Conservation (phyloP, 2,329 filamentous ascomycete genomes). For the Coniochaeta ligniaria region DNA sequence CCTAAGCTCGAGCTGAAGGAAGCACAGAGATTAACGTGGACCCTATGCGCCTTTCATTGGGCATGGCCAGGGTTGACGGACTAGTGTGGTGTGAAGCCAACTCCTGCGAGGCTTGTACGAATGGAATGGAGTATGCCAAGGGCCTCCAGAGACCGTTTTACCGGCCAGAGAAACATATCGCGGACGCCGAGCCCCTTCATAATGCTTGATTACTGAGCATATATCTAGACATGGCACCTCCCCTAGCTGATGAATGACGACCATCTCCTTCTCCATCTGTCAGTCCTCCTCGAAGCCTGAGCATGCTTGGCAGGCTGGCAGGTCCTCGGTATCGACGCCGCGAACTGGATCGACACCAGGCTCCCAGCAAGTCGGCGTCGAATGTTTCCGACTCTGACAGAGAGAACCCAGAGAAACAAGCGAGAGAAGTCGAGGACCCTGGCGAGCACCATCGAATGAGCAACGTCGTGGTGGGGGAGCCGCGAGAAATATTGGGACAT, state of each 20-base stretch:
- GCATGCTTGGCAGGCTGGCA: not conserved
- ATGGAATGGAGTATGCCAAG: not conserved
- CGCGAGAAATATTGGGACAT: not conserved
- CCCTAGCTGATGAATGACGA: not conserved
- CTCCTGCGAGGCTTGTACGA: not conserved
- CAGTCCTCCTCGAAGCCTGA: not conserved
- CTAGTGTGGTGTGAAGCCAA: not conserved
- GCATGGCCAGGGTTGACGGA: not conserved
- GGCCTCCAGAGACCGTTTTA: not conserved
- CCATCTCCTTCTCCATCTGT: not conserved
- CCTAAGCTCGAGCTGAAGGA: not conserved
- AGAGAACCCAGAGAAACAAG: not conserved
- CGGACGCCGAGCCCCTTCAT: not conserved
- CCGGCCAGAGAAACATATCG: not conserved
- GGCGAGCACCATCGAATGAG: not conserved
- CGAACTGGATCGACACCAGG: not conserved
- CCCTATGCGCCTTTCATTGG: not conserved
- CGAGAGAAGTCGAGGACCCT: not conserved
- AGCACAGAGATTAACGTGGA: not conserved
- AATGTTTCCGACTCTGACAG: not conserved
- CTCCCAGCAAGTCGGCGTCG: not conserved
- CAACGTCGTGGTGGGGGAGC: not conserved
- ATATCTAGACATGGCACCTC: not conserved
- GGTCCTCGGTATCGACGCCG: not conserved
- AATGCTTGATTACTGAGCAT: not conserved